These are phyloP conservation scores for Grifola frondosa DNA, from an alignment of 1,284 basidiomycete genomes.

Conservation along the genomic window DNA sequence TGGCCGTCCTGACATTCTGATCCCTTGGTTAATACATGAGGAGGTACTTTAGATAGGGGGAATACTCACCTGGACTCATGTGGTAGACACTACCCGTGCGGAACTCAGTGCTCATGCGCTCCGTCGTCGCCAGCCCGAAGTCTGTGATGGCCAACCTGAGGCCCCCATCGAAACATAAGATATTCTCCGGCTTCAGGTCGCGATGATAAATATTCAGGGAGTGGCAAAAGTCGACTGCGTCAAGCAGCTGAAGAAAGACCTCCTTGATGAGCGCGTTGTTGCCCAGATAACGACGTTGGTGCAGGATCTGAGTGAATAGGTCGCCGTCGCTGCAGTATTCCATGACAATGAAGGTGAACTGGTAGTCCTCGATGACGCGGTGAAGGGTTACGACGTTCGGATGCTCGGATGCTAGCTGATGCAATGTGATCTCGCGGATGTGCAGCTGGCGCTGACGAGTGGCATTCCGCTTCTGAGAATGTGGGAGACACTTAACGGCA, in stretches of 20 bases:
- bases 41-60: conserved; percentile 5
- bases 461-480: conserved; percentile 52
- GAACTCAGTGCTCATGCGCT: conserved; percentile 87
- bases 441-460: conserved; percentile 71
- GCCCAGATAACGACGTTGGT: conserved; percentile 72
- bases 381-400: conserved; percentile 91
- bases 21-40: conserved; percentile 5
- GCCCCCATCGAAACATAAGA: conserved; percentile 84
- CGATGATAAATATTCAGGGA: conserved; percentile 92
- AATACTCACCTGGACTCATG: conserved; percentile 84
- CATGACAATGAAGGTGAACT: conserved; percentile 72
- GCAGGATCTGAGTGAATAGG: conserved; percentile 85
- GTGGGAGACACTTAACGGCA: conserved; percentile 90
- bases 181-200: conserved; percentile 98
- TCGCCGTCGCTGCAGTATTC: conserved; percentile 82
- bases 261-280: conserved; percentile 81
- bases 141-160: conserved; percentile 88
- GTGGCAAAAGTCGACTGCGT: conserved; percentile 90
- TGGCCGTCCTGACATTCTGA: conserved; percentile 90
- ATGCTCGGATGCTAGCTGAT: conserved; percentile 83
- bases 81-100: conserved; percentile 96
- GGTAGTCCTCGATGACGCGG: conserved; percentile 78
- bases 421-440: conserved; percentile 80
- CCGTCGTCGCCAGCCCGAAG: conserved; percentile 95
- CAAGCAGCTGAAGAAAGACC: conserved; percentile 90